Base-by-base conservation (phyloP, 768 basidiomycete species). In the Suillus weaverae region DNA sequence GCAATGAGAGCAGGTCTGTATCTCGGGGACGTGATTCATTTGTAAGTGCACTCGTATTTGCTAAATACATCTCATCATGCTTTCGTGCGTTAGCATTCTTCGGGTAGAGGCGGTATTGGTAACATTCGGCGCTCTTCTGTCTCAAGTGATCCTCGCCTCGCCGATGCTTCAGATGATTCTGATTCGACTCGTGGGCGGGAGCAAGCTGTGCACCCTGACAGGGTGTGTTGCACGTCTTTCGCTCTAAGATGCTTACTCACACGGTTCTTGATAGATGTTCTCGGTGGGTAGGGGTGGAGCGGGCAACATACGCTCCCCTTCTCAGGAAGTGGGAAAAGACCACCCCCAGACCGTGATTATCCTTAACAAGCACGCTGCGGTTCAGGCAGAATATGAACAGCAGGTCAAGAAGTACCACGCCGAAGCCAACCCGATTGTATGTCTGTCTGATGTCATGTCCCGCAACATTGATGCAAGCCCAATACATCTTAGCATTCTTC, bases 281-380 rank as follows among this genome's bases (percentile, higher is more conserved):
- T 87, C 86, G 22, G 83, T 84, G 50, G 94, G 94, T 13, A 86
- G 93, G 60, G 94, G 94, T 33, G 94, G 94, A 18, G 84, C 84
- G 9, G 94, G 94, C 10, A 96, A 96, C 81, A 87, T 95, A 60
- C 87, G 91, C 63, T 90, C 92, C 2, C 88, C 88, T 1, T 92
- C 91, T 30, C 85, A 87, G 41, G 88, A 87, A 61, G 60, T 75
- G 64, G 57, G 63, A 13, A 70, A 68, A 41, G 62, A 66, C 36
- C 54, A 67, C 22, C 70, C 74, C 1, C 67, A 69, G 43, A 70
- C 73, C 7, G 70, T 69, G 20, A 64, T 73, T 16, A 77, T 75
- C 55, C 69, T 77, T 1, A 48, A 70, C 1, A 76, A 77, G 26
- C 70, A 77, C 13, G 60, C 53, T 50, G 33, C 63, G 51, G 57